Conservation (phyloP, 345 rosid species). For the Nasturtium officinale region DNA sequence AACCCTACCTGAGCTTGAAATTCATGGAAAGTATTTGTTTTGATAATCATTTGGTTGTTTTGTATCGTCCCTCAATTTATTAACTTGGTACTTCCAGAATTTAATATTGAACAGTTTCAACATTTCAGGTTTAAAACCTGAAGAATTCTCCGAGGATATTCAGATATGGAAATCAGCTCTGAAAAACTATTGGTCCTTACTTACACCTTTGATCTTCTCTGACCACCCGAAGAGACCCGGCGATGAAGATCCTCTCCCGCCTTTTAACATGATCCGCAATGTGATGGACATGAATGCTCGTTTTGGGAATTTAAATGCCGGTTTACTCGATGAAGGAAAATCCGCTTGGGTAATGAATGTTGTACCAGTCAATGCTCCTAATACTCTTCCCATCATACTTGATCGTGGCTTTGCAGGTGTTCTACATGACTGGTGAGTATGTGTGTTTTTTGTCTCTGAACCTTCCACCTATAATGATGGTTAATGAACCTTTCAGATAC, state of each 20-base stretch:
- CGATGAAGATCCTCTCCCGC: conserved; percentile 96
- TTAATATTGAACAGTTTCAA: background rate
- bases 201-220: conserved; percentile 92
- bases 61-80: background rate
- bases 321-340: conserved; percentile 70
- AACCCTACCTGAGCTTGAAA: conserved; percentile 63
- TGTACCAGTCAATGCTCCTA: conserved; percentile 71
- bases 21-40: conserved; percentile 78
- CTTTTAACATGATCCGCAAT: conserved; percentile 94
- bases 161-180: conserved; percentile 75
- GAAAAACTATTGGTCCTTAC: conserved; percentile 90
- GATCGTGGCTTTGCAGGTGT: conserved; percentile 93
- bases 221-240: conserved; percentile 99
- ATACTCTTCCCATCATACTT: conserved; percentile 85
- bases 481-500: background rate
- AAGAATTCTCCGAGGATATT: conserved; percentile 74
- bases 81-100: conserved; percentile 10
- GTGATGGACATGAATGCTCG: conserved; percentile 99
- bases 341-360: conserved; percentile 97
- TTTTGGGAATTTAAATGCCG: conserved; percentile 82
- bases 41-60: background rate
- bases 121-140: conserved; percentile 68
- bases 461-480: background rate
- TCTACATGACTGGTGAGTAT: conserved; percentile 87
- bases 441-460: background rate